phyloP scores from a whole-genome alignment of 257 asterid genomes.

The Striga asiatica region DNA sequence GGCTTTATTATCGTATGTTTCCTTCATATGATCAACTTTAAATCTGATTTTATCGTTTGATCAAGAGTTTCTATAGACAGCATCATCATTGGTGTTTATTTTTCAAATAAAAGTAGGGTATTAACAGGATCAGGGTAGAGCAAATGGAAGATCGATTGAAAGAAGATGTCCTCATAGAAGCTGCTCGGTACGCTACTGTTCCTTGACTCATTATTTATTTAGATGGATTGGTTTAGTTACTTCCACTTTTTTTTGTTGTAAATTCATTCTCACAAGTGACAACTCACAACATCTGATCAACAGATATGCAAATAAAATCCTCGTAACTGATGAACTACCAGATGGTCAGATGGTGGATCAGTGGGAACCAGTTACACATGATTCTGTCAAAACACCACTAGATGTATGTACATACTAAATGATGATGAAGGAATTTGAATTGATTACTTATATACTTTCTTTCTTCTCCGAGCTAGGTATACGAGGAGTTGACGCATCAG shows the following conservation, averaged over 20 bases:
- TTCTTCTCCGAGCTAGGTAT: conserved; percentile 54
- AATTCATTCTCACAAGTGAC: conserved; percentile 8
- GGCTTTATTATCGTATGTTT: conserved; percentile 9
- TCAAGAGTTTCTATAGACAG: conserved; percentile 7
- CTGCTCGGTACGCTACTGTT: conserved; percentile 54
- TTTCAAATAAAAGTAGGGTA: conserved; percentile 78
- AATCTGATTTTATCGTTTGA: too few relatives aligned
- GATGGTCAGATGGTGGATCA: conserved; percentile 99
- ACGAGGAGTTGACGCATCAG: conserved; percentile 62
- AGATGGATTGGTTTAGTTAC: neutral
- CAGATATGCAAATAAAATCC: conserved; percentile 97
- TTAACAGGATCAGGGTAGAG: conserved; percentile 92
- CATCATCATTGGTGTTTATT: conserved; percentile 28
- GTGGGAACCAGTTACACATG: conserved; percentile 86
- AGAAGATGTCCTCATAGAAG: conserved; percentile 81
- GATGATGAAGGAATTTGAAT: neutral
- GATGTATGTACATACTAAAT: conserved; percentile 43
- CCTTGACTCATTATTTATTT: conserved; percentile 10
- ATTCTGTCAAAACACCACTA: conserved; percentile 84
- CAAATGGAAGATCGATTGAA: conserved; percentile 97
- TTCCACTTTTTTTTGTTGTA: conserved; percentile 1
- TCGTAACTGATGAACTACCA: conserved; percentile 96
- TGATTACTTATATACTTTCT: conserved; percentile 20
- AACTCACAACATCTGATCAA: conserved; percentile 20
- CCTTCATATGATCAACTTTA: conserved; percentile 10